A percentile compares a stretch with the other conserved stretches of the same genome.
phyloP scores from a whole-genome alignment of 495 filamentous ascomycete genomes.

The Xylaria bambusicola region DNA sequence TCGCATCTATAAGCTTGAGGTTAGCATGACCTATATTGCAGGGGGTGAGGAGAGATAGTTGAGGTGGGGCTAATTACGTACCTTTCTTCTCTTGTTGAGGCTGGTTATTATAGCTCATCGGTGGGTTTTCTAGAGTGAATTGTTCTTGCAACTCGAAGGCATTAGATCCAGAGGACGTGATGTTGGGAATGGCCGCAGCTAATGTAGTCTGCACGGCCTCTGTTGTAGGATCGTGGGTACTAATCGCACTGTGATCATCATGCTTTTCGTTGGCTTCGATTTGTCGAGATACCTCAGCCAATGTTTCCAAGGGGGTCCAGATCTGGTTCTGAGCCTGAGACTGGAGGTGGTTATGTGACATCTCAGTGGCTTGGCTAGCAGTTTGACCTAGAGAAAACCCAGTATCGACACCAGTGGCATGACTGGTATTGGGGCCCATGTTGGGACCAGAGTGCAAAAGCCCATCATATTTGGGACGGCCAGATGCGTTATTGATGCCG shows the following conservation, averaged over 20 bases:
- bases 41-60: background rate
- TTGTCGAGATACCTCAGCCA: slow-evolving; percentile 81
- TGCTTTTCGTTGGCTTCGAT: slow-evolving; percentile 57
- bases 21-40: slow-evolving; percentile 9
- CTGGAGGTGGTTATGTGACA: slow-evolving; percentile 32
- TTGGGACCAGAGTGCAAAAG: slow-evolving; percentile 29
- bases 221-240: slow-evolving; percentile 15
- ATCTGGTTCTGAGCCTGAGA: slow-evolving; percentile 51
- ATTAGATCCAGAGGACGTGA: slow-evolving; percentile 21
- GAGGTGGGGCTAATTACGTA: slow-evolving; percentile 16
- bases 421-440: slow-evolving; percentile 14
- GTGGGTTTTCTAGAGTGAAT: slow-evolving; percentile 49
- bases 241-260: slow-evolving; percentile 33
- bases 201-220: slow-evolving; percentile 26
- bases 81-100: slow-evolving; percentile 37
- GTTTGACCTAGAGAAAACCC: background rate
- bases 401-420: background rate
- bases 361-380: slow-evolving; percentile 34
- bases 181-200: slow-evolving; percentile 21
- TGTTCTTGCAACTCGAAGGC: slow-evolving; percentile 53
- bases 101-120: slow-evolving; percentile 39
- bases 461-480: slow-evolving; percentile 35
- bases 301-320: slow-evolving; percentile 74
- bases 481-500: slow-evolving; percentile 42
- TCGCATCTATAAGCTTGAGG: background rate